Conservation (phyloP, 176 grass and related monocot species). For the Hyparrhenia diplandra region DNA sequence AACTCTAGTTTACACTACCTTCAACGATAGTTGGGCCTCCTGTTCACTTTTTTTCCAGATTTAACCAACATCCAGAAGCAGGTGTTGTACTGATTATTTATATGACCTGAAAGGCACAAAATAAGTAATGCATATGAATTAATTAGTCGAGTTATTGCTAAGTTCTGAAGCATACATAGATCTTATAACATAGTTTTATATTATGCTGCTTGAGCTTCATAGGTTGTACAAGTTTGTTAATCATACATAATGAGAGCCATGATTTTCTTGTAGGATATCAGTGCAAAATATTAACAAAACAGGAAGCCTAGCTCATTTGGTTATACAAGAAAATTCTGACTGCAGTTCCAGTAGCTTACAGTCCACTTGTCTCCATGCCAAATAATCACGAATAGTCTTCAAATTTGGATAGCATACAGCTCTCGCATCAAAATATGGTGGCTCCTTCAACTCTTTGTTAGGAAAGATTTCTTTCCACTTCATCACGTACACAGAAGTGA, state of each 20-base stretch:
- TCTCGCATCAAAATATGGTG: constrained; percentile 77
- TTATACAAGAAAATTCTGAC: neutral
- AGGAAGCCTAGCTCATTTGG: neutral
- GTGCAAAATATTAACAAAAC: neutral
- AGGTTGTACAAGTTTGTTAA: neutral
- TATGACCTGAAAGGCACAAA: constrained; percentile 50
- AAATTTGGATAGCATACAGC: constrained; percentile 75
- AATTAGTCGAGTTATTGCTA: neutral
- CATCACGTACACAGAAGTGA: constrained; percentile 58
- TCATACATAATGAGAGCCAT: neutral
- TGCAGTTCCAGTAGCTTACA: constrained; percentile 52
- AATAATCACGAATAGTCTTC: constrained; percentile 67
- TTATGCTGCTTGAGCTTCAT: constrained; percentile 2
- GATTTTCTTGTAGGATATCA: constrained; percentile 12
- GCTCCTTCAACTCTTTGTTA: constrained; percentile 49
- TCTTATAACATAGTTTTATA: neutral
- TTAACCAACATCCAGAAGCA: constrained; percentile 78
- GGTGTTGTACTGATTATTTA: constrained; percentile 82
- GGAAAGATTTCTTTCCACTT: constrained; percentile 83
- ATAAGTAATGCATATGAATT: neutral
- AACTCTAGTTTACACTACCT: constrained; percentile 40
- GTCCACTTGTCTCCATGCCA: constrained; percentile 80
- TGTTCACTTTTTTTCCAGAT: constrained; percentile 70
- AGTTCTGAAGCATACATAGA: constrained; percentile 9
- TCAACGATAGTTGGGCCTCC: constrained; percentile 53